Evolutionary conservation across 306 rosid species (phyloP).

Genomic region (Parietaria judaica): DNA sequence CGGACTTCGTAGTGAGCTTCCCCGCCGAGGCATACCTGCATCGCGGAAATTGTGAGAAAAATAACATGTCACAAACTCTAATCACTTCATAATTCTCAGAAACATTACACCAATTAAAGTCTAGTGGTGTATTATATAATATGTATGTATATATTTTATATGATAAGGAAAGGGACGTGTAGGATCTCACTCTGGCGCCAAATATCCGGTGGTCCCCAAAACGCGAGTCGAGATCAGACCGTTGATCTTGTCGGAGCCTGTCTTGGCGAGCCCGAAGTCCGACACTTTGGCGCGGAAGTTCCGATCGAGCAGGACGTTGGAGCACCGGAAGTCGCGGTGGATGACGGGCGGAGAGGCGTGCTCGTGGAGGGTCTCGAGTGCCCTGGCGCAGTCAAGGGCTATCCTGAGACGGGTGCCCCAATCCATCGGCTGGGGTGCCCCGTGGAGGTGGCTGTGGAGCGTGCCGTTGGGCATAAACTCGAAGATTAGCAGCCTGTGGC

Average conservation of each 20-base stretch:
- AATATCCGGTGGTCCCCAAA: conserved; percentile 89
- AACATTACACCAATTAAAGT: not conserved
- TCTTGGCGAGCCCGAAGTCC: conserved; percentile 78
- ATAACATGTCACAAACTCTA: too few species aligned
- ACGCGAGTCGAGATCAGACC: conserved; percentile 82
- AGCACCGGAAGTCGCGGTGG: conserved; percentile 83
- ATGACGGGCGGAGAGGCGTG: conserved; percentile 66
- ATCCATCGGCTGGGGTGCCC: conserved; percentile 49
- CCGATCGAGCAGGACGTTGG: conserved; percentile 58
- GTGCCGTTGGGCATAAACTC: conserved; percentile 72
- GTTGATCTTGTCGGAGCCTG: conserved; percentile 76
- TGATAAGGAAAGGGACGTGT: conserved; percentile 17
- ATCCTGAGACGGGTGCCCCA: conserved; percentile 87
- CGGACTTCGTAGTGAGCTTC: conserved; percentile 86
- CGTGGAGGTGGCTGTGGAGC: conserved; percentile 66
- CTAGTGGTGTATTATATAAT: not conserved
- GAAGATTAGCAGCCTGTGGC: conserved; percentile 73
- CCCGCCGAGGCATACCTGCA: conserved; percentile 85
- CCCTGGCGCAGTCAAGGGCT: conserved; percentile 94
- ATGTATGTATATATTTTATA: not conserved
- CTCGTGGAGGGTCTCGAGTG: conserved; percentile 84
- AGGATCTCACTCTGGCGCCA: conserved; percentile 95
- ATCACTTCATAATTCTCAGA: too few species aligned
- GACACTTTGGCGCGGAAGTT: conserved; percentile 87
- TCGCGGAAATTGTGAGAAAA: conserved; percentile 13